A percentile compares a stretch with the other conserved stretches of the same genome.
Conservation (phyloP, 2,329 filamentous ascomycete genomes). For the Immersiporthe knoxdaviesiana region DNA sequence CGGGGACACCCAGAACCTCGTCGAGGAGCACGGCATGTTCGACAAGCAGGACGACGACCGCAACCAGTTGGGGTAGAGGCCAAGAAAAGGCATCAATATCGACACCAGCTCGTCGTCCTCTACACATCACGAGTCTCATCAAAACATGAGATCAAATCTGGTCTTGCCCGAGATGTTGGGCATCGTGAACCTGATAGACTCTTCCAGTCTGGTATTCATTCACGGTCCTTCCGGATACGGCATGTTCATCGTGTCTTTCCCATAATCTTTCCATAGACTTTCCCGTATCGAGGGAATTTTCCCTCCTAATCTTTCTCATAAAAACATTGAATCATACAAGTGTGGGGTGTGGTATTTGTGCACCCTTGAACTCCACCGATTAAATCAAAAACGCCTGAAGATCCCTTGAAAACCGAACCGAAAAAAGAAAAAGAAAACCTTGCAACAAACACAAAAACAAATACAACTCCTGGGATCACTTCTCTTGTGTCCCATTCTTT, state of each 20-base stretch:
- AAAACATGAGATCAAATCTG: not conserved
- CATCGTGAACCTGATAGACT: not conserved
- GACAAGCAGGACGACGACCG: not conserved
- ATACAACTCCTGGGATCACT: too few relatives aligned
- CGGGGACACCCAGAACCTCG: constrained; percentile 13
- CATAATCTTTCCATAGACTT: not conserved
- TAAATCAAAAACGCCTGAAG: too few relatives aligned
- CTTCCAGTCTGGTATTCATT: not conserved
- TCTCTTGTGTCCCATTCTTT: too few relatives aligned
- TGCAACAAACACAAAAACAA: not conserved
- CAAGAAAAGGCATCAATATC: too few relatives aligned
- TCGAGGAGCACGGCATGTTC: constrained; percentile 17
- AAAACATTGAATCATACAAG: not conserved
- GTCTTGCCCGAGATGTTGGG: not conserved
- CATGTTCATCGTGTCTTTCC: not conserved
- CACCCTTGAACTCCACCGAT: not conserved
- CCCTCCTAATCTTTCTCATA: not conserved
- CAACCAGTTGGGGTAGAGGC: not conserved
- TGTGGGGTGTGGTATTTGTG: not conserved
- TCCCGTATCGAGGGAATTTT: too few relatives aligned
- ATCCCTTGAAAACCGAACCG: not conserved
- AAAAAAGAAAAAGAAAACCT: not conserved
- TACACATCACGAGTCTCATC: not conserved
- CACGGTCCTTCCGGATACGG: not conserved
- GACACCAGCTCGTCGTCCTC: too few relatives aligned